Evolutionary conservation across 768 basidiomycete genomes (phyloP), one percentile per base, ranked within the genome.

Genomic region (Holtermannia corniformis): DNA sequence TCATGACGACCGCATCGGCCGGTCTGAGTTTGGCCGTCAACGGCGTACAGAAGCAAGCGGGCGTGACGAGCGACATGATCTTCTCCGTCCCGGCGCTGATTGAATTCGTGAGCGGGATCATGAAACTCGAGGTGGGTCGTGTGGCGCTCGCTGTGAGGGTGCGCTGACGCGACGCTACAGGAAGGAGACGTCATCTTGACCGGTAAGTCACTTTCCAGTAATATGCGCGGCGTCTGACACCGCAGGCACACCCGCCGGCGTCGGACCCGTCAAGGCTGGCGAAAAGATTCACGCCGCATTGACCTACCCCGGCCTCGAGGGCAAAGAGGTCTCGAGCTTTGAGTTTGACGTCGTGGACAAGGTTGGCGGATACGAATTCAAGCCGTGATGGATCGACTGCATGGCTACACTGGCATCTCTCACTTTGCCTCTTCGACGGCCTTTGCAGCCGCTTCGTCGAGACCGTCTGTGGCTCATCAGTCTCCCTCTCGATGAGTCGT

Each of bases 151-250:
- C 28, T 52, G 19, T 44, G 53, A 1, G 19, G 19, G 4, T 22
- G 21, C 7, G 46, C 52, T 58, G 43, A 50, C 23, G n/a, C 23
- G n/a, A 11, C n/a, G 42, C 20, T 41, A 16, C 69, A 92, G 87
- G 88, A 91, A 72, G 88, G 88, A 12, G 91, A 95, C 60, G 75
- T 93, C n/a, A 75, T 95, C 54, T 76, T 95, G 27, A 93, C 90
- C 0, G 73, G 72, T 46, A 16, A 37, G 32, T 37, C 32, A 16
- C 10, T 11, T 14, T 37, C 19, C 5, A 3, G 3, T 21, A n/a
- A 21, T 50, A 19, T 10, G 19, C 41, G 24, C 37, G 5, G 23
- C n/a, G 22, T 20, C n/a, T n/a, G 32, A 2, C 5, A 47, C 63
- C 88, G 90, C 4, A 37, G 32, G 32, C 7, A 97, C 93, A 1